Evolutionary conservation across 1,284 basidiomycete species (phyloP), one percentile per base, ranked within the genome.

Genomic region (Bondarzewia mesenterica): DNA sequence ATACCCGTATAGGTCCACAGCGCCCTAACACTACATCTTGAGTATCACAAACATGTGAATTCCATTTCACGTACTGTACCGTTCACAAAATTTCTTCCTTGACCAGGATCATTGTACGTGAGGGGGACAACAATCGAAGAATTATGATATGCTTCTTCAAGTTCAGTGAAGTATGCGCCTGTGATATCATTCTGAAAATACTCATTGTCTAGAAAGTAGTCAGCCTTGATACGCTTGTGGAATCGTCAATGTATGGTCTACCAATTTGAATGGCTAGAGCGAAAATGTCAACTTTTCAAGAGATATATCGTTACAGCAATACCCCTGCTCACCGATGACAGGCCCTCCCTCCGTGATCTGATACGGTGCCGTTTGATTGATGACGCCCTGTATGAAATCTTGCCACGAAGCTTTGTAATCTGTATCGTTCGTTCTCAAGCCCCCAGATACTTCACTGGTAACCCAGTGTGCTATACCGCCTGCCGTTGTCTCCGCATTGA

Each of bases 381-480:
- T 80, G 50, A 91, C 75, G 0, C 72, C 80, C 44, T 74, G 66
- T 37, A 84, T 75, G 57, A 90, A 92, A 8, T 74, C 76, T 54
- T 76, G 70, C 85, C 87, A 92, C 0, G 85, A 76, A 5, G 68
- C 73, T 50, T 64, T 70, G 71, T 77, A 91, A 53, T 84, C 84
- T 0, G 78, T 74, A 5, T 74, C 79, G 54, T 85, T 84, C 32
- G 82, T 87, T 7, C 89, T 74, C 18, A 90, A 68, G 38, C 68
- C 68, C 2, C 82, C 83, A 4, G 78, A 73, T 14, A 87, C 76
- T 56, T 82, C 74, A 10, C 78, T 74, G 1, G 84, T 87, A 14
- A 78, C 71, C 89, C 88, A 90, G 52, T 86, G 84, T 0, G 87
- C 76, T 51, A 89, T 79, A 2, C 88, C 88, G 18, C 88, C 88